phyloP scores from a whole-genome alignment of 768 basidiomycete genomes.

The Amanita pseudoporphyria region DNA sequence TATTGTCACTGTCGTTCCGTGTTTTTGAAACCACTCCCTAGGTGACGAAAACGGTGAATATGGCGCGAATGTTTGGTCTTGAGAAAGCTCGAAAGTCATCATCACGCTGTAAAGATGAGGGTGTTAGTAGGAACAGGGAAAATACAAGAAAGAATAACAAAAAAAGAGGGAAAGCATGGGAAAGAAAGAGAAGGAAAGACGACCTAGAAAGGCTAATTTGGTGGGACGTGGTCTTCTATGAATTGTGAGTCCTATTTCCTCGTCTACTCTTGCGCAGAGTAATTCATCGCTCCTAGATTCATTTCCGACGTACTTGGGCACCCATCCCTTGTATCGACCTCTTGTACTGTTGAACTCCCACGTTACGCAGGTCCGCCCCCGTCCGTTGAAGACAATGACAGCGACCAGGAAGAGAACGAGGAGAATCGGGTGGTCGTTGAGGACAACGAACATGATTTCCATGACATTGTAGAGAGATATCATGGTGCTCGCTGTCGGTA shows the following conservation, averaged over 20 bases:
- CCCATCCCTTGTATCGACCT: slow-evolving; percentile 46
- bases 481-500: slow-evolving; percentile 50
- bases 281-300: slow-evolving; percentile 33
- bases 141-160: neutral
- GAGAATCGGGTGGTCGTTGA: slow-evolving; percentile 8
- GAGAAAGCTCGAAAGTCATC: slow-evolving; percentile 37
- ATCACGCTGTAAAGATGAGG: slow-evolving; percentile 24
- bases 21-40: neutral
- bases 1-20: neutral
- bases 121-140: neutral
- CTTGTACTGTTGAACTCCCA: slow-evolving; percentile 49
- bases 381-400: slow-evolving; percentile 10
- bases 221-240: slow-evolving; percentile 77
- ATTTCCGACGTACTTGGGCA: slow-evolving; percentile 59
- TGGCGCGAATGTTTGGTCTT: slow-evolving; percentile 57
- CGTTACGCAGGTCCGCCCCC: slow-evolving; percentile 28
- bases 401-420: too few species aligned
- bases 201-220: slow-evolving; percentile 39
- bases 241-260: slow-evolving; percentile 46
- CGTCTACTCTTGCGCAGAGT: slow-evolving; percentile 2
- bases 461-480: slow-evolving; percentile 28
- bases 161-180: slow-evolving; percentile 5
- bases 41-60: slow-evolving; percentile 47
- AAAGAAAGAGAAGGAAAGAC: slow-evolving; percentile 21
- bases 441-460: slow-evolving; percentile 2